Evolutionary conservation across 192 early-diverging fungal genomes (phyloP), one percentile per base, ranked within the genome.

Genomic region (Entomortierella beljakovae): DNA sequence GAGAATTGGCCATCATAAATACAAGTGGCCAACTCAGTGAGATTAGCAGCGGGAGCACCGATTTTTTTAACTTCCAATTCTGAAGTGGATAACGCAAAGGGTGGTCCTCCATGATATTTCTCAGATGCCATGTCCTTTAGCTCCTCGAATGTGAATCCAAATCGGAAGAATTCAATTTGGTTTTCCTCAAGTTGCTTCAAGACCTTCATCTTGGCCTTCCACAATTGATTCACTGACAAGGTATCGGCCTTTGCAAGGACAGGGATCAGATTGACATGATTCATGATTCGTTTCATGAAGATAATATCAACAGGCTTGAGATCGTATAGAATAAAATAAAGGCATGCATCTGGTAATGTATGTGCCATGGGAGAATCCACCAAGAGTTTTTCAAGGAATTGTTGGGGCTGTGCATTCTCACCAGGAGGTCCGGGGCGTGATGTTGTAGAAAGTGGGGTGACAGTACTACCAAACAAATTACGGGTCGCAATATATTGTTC

Each of bases 241-340:
- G 96, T 98, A 64, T 99, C 97, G 7, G 97, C 91, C 59, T 96
- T 95, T 51, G 96, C 94, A 77, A 99, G 91, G 23, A 99, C 89
- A 1, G 97, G 97, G 62, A 99, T 96, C 57, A 99, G 80, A 80
- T 99, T 99, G 53, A 97, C 95, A 56, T 94, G 90, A 20, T 89
- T 88, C 61, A 95, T 92, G 64, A 99, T 87, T 43, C 94, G 90
- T 86, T 96, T 96, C 95, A 99, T 99, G 64, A 98, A 93, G 80
- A 94, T 91, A 68, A 99, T 95, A 67, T 99, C 97, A 9, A 97
- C 85, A 34, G 93, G 91, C 55, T 88, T 89, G 61, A 96, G 86
- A 37, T 84, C 84, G 23, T 64, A 68, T 10, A 71, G 56, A 31
- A 79, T 61, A 65, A 79, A 79, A 57, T 79, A 79, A 10, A 79